A percentile compares a stretch with the other conserved stretches of the same genome.
Conservation (phyloP, 164 flowering plant genomes). For the Houttuynia cordata region DNA sequence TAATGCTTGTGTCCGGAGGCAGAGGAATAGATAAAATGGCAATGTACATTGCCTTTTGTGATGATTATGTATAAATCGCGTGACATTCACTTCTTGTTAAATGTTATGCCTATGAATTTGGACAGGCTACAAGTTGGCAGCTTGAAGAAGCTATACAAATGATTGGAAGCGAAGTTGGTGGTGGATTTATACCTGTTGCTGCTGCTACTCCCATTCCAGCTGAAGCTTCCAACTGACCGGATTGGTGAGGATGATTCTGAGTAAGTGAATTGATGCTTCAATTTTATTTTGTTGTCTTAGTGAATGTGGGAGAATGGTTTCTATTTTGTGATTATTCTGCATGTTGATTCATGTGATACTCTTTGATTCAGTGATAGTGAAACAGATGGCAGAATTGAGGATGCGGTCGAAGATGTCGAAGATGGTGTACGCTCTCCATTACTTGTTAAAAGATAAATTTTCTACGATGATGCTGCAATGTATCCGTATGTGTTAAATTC, state of each 20-base stretch:
- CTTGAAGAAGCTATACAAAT: conserved; percentile 78
- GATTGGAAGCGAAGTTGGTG: conserved; percentile 56
- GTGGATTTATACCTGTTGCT: conserved; percentile 24
- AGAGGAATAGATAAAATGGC: too few relatives aligned
- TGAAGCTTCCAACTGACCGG: conserved; percentile 15
- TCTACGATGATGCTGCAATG: conserved; percentile 62
- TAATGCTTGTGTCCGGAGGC: too few relatives aligned
- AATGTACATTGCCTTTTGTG: too few relatives aligned
- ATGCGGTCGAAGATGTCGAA: too few relatives aligned
- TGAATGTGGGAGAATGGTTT: conserved; percentile 14
- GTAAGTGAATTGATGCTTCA: neutral
- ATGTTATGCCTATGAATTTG: too few relatives aligned
- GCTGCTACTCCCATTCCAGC: conserved; percentile 21
- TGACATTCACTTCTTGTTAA: too few relatives aligned
- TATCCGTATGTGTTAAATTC: conserved; percentile 41
- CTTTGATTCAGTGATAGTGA: conserved; percentile 34
- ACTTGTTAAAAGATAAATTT: too few relatives aligned
- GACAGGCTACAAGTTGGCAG: conserved; percentile 89
- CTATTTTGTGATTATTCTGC: too few relatives aligned
- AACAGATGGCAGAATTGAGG: too few relatives aligned
- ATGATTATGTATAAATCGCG: too few relatives aligned
- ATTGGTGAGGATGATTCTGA: conserved; percentile 30
- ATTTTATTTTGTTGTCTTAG: neutral
- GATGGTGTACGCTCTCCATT: too few relatives aligned
- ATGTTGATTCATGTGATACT: neutral